Evolutionary conservation across 2,329 filamentous ascomycete species (phyloP), one percentile per base, ranked within the genome.

Genomic region (Fusarium tuaranense): DNA sequence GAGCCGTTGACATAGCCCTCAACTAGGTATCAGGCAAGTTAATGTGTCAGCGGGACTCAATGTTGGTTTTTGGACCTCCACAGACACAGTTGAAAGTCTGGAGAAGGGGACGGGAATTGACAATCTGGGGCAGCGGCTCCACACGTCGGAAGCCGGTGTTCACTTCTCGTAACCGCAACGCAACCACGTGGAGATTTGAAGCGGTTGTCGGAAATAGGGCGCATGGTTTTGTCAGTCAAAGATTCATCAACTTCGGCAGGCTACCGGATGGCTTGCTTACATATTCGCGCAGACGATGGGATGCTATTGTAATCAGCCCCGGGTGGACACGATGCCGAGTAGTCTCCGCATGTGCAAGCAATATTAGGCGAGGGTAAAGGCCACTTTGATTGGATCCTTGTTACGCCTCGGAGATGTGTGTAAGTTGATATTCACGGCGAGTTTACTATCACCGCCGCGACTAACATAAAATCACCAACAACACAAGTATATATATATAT

Each of bases 291-390:
- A 44, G 39, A 34, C 10, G 59, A 18, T 9, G 39, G n/a, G 27
- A 55, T 55, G 61, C 61, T 63, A 25, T 53, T 38, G 61, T 63
- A 63, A 63, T 63, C 61, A 63, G 5, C 48, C 10, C 6, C 27
- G 48, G 12, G 44, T 53, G 32, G 61, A 32, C 46, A 63, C 34
- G 27, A 34, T 36, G 60, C 44, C 22, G 60, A 63, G 44, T 30
- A 12, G 20, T 30, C 44, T 63, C 60, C 32, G 20, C 60, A 34
- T 22, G 27, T 30, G 27, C 22, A 53, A 32, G 27, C 18, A 53
- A 32, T 53, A 32, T 51, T 32, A 53, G 27, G 48, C 48, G 48
- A 53, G 48, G 18, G 27, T 18, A 27, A 53, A 18, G 10, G 27
- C 10, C 25, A 53, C 27, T 53, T 53, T 27, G 18, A 32, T 53